phyloP scores from a whole-genome alignment of 108 stramenopile genomes.

The Nitzschia putrida region DNA sequence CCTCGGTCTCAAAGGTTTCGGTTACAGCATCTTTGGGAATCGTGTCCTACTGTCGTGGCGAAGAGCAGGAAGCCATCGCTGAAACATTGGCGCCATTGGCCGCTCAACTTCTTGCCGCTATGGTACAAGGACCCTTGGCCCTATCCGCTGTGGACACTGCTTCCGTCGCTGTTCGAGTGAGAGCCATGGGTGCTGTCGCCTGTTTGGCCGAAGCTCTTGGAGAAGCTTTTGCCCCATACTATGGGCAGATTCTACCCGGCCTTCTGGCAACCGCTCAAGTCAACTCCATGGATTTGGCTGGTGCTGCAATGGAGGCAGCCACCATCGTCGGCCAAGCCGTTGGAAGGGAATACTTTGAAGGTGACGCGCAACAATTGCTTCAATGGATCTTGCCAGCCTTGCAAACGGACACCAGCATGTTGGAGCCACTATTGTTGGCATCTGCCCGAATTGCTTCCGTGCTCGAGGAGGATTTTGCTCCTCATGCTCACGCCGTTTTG shows the following conservation, averaged over 20 bases:
- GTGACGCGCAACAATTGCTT: conserved; percentile 63
- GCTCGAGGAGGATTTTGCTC: conserved; percentile 62
- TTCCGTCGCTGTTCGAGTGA: conserved; percentile 48
- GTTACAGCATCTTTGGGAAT: conserved; percentile 59
- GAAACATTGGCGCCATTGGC: conserved; percentile 50
- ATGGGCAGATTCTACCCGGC: conserved; percentile 58
- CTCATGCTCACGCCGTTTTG: conserved; percentile 60
- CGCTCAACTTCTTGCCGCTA: conserved; percentile 45
- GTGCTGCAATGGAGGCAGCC: conserved; percentile 72
- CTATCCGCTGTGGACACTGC: conserved; percentile 34
- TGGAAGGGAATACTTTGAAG: conserved; percentile 51
- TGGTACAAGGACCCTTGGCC: conserved; percentile 65
- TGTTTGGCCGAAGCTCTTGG: conserved; percentile 67
- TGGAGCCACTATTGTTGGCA: conserved; percentile 65
- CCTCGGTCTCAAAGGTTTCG: conserved; percentile 60
- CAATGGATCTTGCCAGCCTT: conserved; percentile 54
- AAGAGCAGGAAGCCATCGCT: conserved; percentile 26
- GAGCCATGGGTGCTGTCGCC: conserved; percentile 69
- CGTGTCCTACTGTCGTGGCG: conserved; percentile 66
- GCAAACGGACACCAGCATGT: conserved; percentile 30
- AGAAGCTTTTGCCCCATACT: conserved; percentile 67
- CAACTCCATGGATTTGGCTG: conserved; percentile 37
- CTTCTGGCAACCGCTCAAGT: conserved; percentile 44
- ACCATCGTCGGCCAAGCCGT: conserved; percentile 78
- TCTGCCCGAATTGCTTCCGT: conserved; percentile 84